Evolutionary conservation across 1,139 yeast genomes (phyloP).

Genomic region (Pneumocystis jirovecii): DNA sequence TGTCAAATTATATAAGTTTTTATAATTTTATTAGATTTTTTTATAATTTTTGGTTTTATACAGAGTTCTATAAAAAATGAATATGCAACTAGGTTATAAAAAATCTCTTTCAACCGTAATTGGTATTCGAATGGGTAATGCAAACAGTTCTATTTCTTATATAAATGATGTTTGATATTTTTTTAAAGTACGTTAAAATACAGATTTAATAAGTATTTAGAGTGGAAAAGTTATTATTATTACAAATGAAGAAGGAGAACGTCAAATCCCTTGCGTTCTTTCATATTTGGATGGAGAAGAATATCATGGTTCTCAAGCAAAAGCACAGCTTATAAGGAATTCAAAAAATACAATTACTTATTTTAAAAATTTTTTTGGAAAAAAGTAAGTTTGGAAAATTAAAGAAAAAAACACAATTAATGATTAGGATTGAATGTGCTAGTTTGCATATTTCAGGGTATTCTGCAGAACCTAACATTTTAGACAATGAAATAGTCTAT

Average conservation of each 20-base stretch:
- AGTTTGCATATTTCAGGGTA: slow-evolving; percentile 45
- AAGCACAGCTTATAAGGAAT: slow-evolving; percentile 82
- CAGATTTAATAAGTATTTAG: slow-evolving; percentile 17
- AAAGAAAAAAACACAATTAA: neutral
- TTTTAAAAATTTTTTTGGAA: slow-evolving; percentile 87
- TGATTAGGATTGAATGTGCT: slow-evolving; percentile 35
- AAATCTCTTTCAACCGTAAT: slow-evolving; percentile 39
- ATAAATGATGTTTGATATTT: slow-evolving; percentile 31
- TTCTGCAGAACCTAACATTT: slow-evolving; percentile 62
- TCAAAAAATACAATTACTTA: slow-evolving; percentile 73
- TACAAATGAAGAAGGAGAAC: slow-evolving; percentile 98
- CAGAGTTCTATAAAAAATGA: neutral
- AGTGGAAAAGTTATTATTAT: slow-evolving; percentile 93
- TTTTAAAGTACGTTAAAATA: neutral
- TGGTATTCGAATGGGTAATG: slow-evolving; percentile 94
- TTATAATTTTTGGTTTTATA: neutral
- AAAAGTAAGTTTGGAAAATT: slow-evolving; percentile 23
- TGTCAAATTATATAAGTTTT: neutral
- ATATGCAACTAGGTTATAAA: slow-evolving; percentile 2
- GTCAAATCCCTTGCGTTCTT: slow-evolving; percentile 84
- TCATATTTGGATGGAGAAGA: slow-evolving; percentile 90
- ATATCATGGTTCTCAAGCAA: slow-evolving; percentile 94
- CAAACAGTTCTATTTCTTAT: slow-evolving; percentile 87
- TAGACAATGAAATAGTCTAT: slow-evolving; percentile 58
- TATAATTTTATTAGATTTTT: neutral